Conservation (phyloP, 2,329 filamentous ascomycete genomes). For the Alternaria viburni region DNA sequence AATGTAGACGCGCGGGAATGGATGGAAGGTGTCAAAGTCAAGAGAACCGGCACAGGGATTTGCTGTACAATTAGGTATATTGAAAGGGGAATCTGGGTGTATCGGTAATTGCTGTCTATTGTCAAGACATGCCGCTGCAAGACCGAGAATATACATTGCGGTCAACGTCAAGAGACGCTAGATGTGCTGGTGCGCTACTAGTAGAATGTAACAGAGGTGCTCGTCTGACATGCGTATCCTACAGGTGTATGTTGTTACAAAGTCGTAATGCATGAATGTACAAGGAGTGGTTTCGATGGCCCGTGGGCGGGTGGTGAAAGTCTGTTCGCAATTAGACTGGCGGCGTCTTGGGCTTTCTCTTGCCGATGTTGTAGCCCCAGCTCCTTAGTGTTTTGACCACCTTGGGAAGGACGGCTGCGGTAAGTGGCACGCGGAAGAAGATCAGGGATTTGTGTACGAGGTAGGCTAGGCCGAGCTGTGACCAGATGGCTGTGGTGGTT, state of each 20-base stretch:
- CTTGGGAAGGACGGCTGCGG: slow-evolving; percentile 88
- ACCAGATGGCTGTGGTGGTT: slow-evolving; percentile 66
- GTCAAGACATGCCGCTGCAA: neutral
- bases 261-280: slow-evolving; percentile 17
- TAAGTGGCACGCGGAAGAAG: slow-evolving; percentile 90
- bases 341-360: slow-evolving; percentile 59
- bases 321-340: neutral
- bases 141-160: neutral
- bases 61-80: neutral
- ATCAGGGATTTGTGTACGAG: slow-evolving; percentile 98
- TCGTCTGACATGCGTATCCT: slow-evolving; percentile 7
- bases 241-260: slow-evolving; percentile 15
- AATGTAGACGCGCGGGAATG: neutral
- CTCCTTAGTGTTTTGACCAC: slow-evolving; percentile 85
- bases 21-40: neutral
- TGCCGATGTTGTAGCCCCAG: slow-evolving; percentile 96
- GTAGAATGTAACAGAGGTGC: neutral
- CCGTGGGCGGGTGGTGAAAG: neutral
- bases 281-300: neutral
- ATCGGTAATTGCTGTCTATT: neutral
- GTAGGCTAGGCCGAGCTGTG: slow-evolving; percentile 90
- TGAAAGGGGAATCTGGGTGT: neutral
- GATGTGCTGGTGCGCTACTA: neutral
- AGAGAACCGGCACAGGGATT: neutral
- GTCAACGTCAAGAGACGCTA: neutral